Evolutionary conservation across 2,329 filamentous ascomycete species (phyloP).

Genomic region (Tolypocladium cylindrosporum): DNA sequence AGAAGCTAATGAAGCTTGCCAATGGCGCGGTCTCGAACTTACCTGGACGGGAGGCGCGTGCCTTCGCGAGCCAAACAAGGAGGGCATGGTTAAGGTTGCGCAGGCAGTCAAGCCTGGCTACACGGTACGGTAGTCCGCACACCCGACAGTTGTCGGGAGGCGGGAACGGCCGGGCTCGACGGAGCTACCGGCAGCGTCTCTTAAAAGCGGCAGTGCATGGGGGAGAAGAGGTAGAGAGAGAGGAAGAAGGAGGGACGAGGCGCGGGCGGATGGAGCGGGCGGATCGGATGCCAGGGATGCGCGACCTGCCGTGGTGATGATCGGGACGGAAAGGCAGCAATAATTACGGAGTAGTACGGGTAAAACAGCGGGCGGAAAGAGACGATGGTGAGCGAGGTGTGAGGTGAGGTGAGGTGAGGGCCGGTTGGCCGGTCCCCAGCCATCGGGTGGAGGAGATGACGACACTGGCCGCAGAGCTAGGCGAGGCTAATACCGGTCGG

Average conservation of each 20-base stretch:
- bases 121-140: not conserved
- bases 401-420: not conserved
- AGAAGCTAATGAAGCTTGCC: not conserved
- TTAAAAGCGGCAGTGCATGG: not conserved
- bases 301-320: not conserved
- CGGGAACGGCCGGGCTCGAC: not conserved
- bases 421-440: not conserved
- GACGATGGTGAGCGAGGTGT: not conserved
- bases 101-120: not conserved
- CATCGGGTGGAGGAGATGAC: not conserved
- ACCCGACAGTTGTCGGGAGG: not conserved
- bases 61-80: slow-evolving; percentile 3
- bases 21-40: not conserved
- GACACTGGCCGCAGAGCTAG: not conserved
- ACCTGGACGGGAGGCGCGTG: slow-evolving; percentile 5
- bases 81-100: slow-evolving; percentile 1
- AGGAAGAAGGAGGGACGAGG: not conserved
- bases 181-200: not conserved
- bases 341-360: not conserved
- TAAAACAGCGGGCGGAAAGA: not conserved
- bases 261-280: not conserved
- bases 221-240: not conserved
- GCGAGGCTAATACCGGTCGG: not conserved
- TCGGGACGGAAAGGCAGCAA: not conserved
- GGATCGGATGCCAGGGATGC: not conserved